A percentile compares a stretch with the other conserved stretches of the same genome.
phyloP scores from a whole-genome alignment of 352 stramenopile species.

The Pythium plurisporium region DNA sequence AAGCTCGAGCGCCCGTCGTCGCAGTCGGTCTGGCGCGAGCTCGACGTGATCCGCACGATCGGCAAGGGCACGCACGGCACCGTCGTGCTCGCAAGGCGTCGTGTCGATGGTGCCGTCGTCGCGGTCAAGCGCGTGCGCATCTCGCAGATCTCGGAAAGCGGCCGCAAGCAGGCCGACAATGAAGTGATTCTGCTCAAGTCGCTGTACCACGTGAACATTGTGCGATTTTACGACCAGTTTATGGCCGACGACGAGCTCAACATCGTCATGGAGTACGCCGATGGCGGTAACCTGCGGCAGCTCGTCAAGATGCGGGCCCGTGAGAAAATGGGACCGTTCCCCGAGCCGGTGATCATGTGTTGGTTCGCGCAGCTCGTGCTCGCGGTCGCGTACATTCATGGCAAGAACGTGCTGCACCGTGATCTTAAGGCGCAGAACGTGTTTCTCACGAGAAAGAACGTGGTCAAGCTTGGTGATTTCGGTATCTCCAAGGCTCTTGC shows the following conservation, averaged over 20 bases:
- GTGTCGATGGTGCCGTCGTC: slow-evolving; percentile 74
- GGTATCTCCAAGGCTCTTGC: slow-evolving; percentile 85
- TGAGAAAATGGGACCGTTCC: slow-evolving; percentile 82
- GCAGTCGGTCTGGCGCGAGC: slow-evolving; percentile 78
- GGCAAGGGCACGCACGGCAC: slow-evolving; percentile 85
- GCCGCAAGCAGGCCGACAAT: slow-evolving; percentile 84
- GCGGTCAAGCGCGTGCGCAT: slow-evolving; percentile 81
- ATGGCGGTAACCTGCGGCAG: slow-evolving; percentile 80
- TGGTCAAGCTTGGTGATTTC: slow-evolving; percentile 87
- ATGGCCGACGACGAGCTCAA: slow-evolving; percentile 83
- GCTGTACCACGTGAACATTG: slow-evolving; percentile 88
- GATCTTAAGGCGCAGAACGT: slow-evolving; percentile 88
- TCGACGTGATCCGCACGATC: slow-evolving; percentile 84
- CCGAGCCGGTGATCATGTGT: slow-evolving; percentile 79
- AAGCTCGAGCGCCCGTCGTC: slow-evolving; percentile 57
- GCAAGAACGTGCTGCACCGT: slow-evolving; percentile 85
- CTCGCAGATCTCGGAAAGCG: slow-evolving; percentile 77
- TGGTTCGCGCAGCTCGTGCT: slow-evolving; percentile 87
- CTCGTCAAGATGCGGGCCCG: slow-evolving; percentile 72
- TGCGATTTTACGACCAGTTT: slow-evolving; percentile 89
- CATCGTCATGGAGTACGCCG: slow-evolving; percentile 88
- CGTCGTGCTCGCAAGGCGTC: slow-evolving; percentile 71
- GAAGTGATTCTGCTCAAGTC: slow-evolving; percentile 88
- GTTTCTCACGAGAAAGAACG: slow-evolving; percentile 83
- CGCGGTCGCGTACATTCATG: slow-evolving; percentile 84